Conservation (phyloP, 176 grass and related monocot genomes). For the Rhynchospora tenuis region DNA sequence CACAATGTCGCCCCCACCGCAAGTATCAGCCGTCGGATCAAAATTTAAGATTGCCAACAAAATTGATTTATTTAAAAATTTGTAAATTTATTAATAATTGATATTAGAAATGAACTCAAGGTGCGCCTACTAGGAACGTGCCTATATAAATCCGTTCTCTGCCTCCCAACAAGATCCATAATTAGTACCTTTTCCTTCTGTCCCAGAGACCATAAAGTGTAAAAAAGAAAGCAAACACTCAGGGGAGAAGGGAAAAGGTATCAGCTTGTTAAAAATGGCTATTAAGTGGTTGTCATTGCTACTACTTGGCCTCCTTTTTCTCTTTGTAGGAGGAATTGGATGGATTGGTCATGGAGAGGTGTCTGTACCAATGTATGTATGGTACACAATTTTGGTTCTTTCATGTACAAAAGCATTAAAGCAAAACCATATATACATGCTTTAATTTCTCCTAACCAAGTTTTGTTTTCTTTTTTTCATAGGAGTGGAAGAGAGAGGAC, state of each 20-base stretch:
- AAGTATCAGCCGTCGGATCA: neutral
- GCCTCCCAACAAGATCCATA: neutral
- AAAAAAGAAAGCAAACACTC: conserved; percentile 4
- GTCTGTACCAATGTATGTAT: conserved; percentile 14
- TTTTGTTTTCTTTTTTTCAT: neutral
- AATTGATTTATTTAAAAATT: neutral
- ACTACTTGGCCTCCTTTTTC: neutral
- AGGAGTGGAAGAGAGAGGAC: neutral
- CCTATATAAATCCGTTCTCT: conserved; percentile 10
- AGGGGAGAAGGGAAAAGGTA: neutral
- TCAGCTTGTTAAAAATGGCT: neutral
- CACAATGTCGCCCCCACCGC: neutral
- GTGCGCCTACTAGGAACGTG: neutral
- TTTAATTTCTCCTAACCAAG: neutral
- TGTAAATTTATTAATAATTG: neutral
- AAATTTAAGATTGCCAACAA: neutral
- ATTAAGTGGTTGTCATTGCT: conserved; percentile 16
- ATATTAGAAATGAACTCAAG: neutral
- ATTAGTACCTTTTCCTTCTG: neutral
- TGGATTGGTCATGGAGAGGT: neutral
- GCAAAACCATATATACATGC: neutral
- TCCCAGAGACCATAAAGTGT: neutral
- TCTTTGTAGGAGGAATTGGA: conserved; percentile 3
- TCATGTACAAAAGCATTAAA: neutral
- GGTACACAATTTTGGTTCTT: neutral